Conservation (phyloP, 2,329 filamentous ascomycete species). For the Nothophaeocryptopus gaeumannii region DNA sequence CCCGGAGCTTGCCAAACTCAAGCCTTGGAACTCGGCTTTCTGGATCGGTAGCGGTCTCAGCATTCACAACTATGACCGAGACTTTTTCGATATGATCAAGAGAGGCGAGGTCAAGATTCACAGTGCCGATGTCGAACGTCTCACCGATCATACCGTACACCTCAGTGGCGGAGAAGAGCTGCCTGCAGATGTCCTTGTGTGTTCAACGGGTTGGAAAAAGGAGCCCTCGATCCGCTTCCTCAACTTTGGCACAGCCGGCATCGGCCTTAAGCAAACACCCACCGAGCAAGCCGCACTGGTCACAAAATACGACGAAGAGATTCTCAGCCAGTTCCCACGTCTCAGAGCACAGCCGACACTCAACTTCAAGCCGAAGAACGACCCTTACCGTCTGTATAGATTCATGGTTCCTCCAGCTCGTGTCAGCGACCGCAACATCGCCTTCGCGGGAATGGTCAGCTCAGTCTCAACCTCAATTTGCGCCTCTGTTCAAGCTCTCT, state of each 20-base stretch:
- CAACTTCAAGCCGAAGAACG: conserved; percentile 23
- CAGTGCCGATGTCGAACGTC: conserved; percentile 40
- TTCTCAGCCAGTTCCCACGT: conserved; percentile 53
- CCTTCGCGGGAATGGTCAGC: conserved; percentile 41
- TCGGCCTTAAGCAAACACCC: conserved; percentile 30
- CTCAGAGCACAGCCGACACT: conserved; percentile 40
- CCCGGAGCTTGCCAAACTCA: conserved; percentile 41
- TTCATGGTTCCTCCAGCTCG: conserved; percentile 43
- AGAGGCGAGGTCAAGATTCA: conserved; percentile 56
- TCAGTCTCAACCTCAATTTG: conserved; percentile 38
- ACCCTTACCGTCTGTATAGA: conserved; percentile 41
- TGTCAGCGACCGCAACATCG: conserved; percentile 36
- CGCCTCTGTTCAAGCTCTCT: conserved; percentile 43
- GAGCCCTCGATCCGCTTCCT: conserved; percentile 53
- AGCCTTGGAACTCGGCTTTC: conserved; percentile 43
- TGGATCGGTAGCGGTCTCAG: conserved; percentile 44
- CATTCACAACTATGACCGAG: conserved; percentile 58
- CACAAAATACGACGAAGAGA: conserved; percentile 49
- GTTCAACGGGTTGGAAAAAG: conserved; percentile 57
- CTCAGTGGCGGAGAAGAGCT: conserved; percentile 55
- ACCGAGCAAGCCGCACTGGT: conserved; percentile 38
- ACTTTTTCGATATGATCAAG: conserved; percentile 59
- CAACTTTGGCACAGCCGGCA: conserved; percentile 41
- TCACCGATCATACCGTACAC: conserved; percentile 52
- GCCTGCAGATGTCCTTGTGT: conserved; percentile 52